Conservation (phyloP, 306 rosid genomes). For the Abrus pulchellus region DNA sequence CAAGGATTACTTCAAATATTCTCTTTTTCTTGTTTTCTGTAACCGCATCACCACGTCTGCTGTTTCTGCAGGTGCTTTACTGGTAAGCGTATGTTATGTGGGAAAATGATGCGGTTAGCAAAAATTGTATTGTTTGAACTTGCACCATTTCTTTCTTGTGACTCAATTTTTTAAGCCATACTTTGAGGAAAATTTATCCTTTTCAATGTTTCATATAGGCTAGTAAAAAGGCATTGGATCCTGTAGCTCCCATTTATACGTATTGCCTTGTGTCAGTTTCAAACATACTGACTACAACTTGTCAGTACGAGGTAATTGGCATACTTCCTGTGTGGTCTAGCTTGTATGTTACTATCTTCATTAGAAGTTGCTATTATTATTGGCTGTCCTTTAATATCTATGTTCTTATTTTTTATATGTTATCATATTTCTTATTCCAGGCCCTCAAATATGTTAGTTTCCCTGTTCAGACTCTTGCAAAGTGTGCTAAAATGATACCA, state of each 20-base stretch:
- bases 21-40: slow-evolving; percentile 45
- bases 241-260: slow-evolving; percentile 38
- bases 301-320: slow-evolving; percentile 39
- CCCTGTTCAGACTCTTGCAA: slow-evolving; percentile 46
- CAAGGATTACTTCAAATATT: slow-evolving; percentile 43
- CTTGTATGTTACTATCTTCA: background rate
- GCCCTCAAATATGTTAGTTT: slow-evolving; percentile 44
- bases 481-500: slow-evolving; percentile 45
- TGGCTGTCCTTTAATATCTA: background rate
- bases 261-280: slow-evolving; percentile 38
- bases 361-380: background rate
- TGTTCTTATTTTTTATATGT: background rate
- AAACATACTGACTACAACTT: slow-evolving; percentile 38
- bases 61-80: slow-evolving; percentile 34
- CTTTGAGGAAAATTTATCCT: background rate
- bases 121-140: slow-evolving; percentile 1
- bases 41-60: slow-evolving; percentile 32
- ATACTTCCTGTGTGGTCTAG: background rate
- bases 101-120: background rate
- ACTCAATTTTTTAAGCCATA: slow-evolving; percentile 16
- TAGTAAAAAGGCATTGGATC: slow-evolving; percentile 32
- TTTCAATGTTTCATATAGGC: slow-evolving; percentile 31
- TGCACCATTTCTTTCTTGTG: slow-evolving; percentile 1
- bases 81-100: slow-evolving; percentile 9
- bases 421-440: slow-evolving; percentile 23